A percentile compares a stretch with the other conserved stretches of the same genome.
Conservation (phyloP, 1,284 basidiomycete species). For the Rhizoctonia solani region DNA sequence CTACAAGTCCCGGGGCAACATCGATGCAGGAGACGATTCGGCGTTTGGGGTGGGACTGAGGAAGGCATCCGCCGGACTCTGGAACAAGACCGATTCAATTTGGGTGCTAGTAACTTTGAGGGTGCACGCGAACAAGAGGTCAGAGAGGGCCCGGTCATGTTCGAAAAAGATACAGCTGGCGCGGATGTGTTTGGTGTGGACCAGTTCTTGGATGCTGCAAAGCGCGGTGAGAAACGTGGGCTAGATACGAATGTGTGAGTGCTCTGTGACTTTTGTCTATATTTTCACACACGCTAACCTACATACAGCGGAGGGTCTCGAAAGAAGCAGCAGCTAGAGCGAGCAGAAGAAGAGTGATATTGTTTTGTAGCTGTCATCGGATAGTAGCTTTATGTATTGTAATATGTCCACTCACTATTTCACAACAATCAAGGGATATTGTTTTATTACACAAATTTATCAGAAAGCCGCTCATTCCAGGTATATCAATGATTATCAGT, state of each 20-base stretch:
- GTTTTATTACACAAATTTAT: conserved; percentile 22
- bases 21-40: conserved; percentile 82
- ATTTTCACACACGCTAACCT: not conserved
- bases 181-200: conserved; percentile 98
- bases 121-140: conserved; percentile 82
- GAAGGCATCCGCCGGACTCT: conserved; percentile 90
- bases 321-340: conserved; percentile 74
- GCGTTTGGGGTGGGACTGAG: conserved; percentile 93
- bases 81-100: conserved; percentile 90
- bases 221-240: conserved; percentile 90
- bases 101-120: conserved; percentile 93
- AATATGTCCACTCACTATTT: conserved; percentile 1
- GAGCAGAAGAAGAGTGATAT: conserved; percentile 49
- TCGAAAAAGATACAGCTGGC: conserved; percentile 84
- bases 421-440: conserved; percentile 15
- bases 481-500: too few species aligned
- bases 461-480: too few species aligned
- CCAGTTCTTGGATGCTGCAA: conserved; percentile 96
- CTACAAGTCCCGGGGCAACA: conserved; percentile 90
- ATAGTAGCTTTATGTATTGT: conserved; percentile 1
- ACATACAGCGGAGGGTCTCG: conserved; percentile 58
- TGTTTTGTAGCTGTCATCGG: not conserved
- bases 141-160: conserved; percentile 94
- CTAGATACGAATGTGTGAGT: conserved; percentile 74
- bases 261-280: not conserved